A percentile compares a stretch with the other conserved stretches of the same genome.
phyloP scores from a whole-genome alignment of 257 asterid species.

The Pogostemon cablin region DNA sequence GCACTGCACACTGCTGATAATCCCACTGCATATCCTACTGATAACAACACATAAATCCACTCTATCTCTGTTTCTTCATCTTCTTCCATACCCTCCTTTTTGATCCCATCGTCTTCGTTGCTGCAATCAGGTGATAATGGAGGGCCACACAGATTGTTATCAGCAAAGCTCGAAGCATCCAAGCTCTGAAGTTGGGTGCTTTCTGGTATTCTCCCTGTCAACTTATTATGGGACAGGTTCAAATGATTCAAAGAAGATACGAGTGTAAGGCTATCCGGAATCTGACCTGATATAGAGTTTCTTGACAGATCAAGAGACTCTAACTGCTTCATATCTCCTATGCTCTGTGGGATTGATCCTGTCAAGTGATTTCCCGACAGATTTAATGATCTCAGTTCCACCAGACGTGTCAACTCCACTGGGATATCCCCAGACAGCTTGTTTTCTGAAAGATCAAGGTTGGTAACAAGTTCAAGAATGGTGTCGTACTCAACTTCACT shows the following conservation, averaged over 20 bases:
- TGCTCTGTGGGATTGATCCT: not conserved
- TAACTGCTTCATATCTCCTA: constrained; percentile 30
- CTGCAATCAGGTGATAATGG: not conserved
- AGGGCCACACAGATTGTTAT: constrained; percentile 20
- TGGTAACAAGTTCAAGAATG: not conserved
- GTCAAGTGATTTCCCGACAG: constrained; percentile 7
- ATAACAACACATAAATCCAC: not conserved
- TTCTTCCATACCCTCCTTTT: not conserved
- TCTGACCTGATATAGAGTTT: constrained; percentile 6
- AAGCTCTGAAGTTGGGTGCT: constrained; percentile 22
- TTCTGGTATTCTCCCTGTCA: constrained; percentile 14
- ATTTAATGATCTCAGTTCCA: not conserved
- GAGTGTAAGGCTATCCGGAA: constrained; percentile 16
- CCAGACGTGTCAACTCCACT: constrained; percentile 10
- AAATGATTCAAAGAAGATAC: not conserved
- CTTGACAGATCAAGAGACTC: constrained; percentile 26
- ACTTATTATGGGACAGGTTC: constrained; percentile 16
- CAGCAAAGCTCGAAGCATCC: constrained; percentile 19
- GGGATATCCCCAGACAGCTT: constrained; percentile 25
- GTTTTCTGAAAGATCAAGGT: constrained; percentile 5
- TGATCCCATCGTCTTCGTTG: not conserved
- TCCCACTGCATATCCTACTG: constrained; percentile 5
- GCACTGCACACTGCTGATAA: not conserved
- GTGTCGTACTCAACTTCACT: not conserved
- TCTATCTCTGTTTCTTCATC: constrained; percentile 1